Evolutionary conservation across 176 grass and related monocot genomes (phyloP), one percentile per base, ranked within the genome.

Genomic region (Avena eriantha): DNA sequence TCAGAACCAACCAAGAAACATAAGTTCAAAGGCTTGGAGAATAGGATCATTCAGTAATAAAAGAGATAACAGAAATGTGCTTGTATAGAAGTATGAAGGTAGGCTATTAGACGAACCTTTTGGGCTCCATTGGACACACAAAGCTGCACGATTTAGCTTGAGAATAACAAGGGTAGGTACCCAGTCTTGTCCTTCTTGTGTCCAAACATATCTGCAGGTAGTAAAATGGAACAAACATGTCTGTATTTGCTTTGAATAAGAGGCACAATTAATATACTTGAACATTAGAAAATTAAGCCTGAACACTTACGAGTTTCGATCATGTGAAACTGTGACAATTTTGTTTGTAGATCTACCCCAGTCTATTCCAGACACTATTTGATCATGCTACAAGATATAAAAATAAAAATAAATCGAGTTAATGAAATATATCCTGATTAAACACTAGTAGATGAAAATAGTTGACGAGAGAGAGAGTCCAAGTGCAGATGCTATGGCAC

Each of bases 101-200:
- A 31, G 41, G 68, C 14, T 77, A 69, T 61, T 26, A 56, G 17
- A 21, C 53, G 12, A 84, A 98, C 92, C 93, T 92, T 94, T 94
- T 76, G 96, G 92, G 82, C 93, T 98, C 96, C 96, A 98, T 16
- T 98, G 88, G 64, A 98, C 96, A 91, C 94, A 99, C 73, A 99
- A 80, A 59, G 97, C 97, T 90, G 97, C 97, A 87, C 94, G 94
- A 55, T 99, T 99, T 80, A 99, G 83, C 88, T 95, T 99, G 67
- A 99, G 97, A 89, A 99, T 94, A 80, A 99, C 97, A 48, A 99
- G 90, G 12, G 97, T 99, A 58, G 97, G 97, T 19, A 94, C 89
- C 97, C 97, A 99, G 73, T 99, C 97, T 21, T 91, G 86, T 83
- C 91, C 94, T 87, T 98, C 97, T 91, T 93, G 90, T 76, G 90